Conservation (phyloP, 129 eudicot genomes). For the Dittrichia graveolens region DNA sequence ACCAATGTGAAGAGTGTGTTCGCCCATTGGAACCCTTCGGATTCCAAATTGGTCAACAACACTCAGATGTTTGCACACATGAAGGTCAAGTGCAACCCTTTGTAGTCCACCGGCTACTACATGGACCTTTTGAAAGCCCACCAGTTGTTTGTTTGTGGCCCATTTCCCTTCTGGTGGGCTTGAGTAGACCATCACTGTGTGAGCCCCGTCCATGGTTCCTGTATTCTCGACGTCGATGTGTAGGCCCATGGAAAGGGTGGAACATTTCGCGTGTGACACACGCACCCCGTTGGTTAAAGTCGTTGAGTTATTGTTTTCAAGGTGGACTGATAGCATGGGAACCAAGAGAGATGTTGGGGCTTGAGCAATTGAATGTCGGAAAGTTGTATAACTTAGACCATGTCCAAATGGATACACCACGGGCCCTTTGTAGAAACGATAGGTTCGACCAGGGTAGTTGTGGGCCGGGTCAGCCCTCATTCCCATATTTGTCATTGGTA, state of each 20-base stretch:
- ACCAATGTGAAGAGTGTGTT: conserved; percentile 82
- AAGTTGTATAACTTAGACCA: conserved; percentile 81
- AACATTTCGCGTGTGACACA: conserved; percentile 63
- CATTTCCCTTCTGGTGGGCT: conserved; percentile 54
- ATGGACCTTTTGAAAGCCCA: conserved; percentile 82
- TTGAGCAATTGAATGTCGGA: conserved; percentile 51
- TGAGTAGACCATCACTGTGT: conserved; percentile 70
- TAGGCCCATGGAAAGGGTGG: conserved; percentile 45
- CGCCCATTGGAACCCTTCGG: conserved; percentile 91
- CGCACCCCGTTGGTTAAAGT: conserved; percentile 46
- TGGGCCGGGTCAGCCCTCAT: conserved; percentile 77
- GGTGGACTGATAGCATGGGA: conserved; percentile 41
- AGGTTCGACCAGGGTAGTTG: conserved; percentile 95
- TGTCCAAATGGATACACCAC: conserved; percentile 79
- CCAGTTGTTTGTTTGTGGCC: conserved; percentile 56
- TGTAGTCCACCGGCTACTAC: conserved; percentile 61
- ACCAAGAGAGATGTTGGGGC: conserved; percentile 55
- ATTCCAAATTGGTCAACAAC: conserved; percentile 70
- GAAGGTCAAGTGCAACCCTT: conserved; percentile 54
- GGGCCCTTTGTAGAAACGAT: conserved; percentile 88
- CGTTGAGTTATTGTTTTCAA: conserved; percentile 45
- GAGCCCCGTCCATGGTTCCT: conserved; percentile 79
- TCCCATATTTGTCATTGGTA: conserved; percentile 85
- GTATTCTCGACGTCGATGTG: conserved; percentile 75
- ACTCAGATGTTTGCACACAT: conserved; percentile 82